phyloP scores from a whole-genome alignment of 2,329 filamentous ascomycete species.

The Cladosporium cucumerinum region DNA sequence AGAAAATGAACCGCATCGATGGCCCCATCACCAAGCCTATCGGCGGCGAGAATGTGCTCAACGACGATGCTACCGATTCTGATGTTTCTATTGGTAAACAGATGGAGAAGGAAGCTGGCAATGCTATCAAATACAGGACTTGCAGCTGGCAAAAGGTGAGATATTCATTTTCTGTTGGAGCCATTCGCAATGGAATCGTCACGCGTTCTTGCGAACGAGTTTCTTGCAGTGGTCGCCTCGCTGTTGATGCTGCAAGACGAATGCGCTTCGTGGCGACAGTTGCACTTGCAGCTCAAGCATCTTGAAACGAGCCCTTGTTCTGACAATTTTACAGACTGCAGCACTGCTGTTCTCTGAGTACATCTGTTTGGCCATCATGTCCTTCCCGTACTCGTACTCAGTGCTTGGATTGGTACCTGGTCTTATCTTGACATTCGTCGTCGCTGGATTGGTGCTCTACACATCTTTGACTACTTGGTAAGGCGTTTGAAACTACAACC shows the following conservation, averaged over 20 bases:
- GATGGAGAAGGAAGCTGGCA: constrained; percentile 70
- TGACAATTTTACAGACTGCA: constrained; percentile 60
- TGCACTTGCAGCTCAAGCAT: neutral
- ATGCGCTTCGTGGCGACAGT: neutral
- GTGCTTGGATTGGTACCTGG: constrained; percentile 82
- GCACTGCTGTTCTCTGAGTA: constrained; percentile 91
- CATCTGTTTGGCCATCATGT: constrained; percentile 91
- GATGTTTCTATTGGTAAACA: constrained; percentile 58
- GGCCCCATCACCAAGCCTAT: constrained; percentile 36
- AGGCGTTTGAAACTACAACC: constrained; percentile 21
- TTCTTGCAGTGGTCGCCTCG: neutral
- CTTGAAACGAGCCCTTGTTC: neutral
- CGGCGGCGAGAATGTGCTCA: constrained; percentile 22
- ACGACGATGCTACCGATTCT: constrained; percentile 35
- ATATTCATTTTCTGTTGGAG: constrained; percentile 3
- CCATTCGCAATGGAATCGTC: neutral
- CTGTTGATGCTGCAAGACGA: neutral
- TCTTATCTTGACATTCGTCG: constrained; percentile 74
- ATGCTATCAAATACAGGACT: constrained; percentile 85
- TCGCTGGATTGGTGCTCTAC: constrained; percentile 77
- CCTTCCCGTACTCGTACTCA: constrained; percentile 90
- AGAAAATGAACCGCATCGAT: constrained; percentile 41
- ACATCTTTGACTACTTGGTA: constrained; percentile 68
- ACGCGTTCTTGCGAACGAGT: neutral
- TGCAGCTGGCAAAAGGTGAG: constrained; percentile 85